Evolutionary conservation across 495 filamentous ascomycete genomes (phyloP).

Genomic region (Lichenothelia convexa): DNA sequence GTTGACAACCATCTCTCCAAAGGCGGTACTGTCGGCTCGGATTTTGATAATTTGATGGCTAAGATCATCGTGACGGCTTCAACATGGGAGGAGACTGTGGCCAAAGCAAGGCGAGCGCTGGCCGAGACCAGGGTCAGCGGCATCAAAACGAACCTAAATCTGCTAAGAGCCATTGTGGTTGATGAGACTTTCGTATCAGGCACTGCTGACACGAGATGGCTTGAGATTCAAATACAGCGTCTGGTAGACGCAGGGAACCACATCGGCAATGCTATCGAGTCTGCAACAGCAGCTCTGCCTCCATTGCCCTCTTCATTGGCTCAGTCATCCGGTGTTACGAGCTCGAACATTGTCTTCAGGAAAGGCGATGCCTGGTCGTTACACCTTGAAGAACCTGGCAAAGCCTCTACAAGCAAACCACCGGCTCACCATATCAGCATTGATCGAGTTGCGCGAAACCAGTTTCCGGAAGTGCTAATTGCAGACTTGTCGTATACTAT

Average conservation of each 20-base stretch:
- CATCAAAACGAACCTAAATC: constrained; percentile 35
- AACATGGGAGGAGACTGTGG: constrained; percentile 30
- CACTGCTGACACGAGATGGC: constrained; percentile 37
- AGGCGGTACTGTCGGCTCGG: constrained; percentile 28
- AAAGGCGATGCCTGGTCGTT: constrained; percentile 14
- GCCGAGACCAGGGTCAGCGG: constrained; percentile 34
- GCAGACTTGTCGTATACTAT: constrained; percentile 38
- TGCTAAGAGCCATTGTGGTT: constrained; percentile 33
- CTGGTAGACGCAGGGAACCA: not conserved
- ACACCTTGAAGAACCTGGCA: not conserved
- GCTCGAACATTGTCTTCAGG: constrained; percentile 2
- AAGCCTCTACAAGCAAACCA: not conserved
- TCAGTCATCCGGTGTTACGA: not conserved
- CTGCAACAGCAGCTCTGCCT: not conserved
- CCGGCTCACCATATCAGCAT: constrained; percentile 28
- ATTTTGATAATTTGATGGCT: constrained; percentile 41
- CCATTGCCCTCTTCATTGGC: not conserved
- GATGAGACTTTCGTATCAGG: constrained; percentile 29
- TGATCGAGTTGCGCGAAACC: constrained; percentile 35
- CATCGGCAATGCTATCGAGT: not conserved
- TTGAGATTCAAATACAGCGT: constrained; percentile 18
- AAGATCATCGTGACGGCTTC: constrained; percentile 42
- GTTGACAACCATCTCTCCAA: constrained; percentile 34
- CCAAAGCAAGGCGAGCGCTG: constrained; percentile 34
- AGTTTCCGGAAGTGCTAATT: constrained; percentile 35